Evolutionary conservation across 345 rosid species (phyloP), one percentile per base, ranked within the genome.

Genomic region (Salix suchowensis): DNA sequence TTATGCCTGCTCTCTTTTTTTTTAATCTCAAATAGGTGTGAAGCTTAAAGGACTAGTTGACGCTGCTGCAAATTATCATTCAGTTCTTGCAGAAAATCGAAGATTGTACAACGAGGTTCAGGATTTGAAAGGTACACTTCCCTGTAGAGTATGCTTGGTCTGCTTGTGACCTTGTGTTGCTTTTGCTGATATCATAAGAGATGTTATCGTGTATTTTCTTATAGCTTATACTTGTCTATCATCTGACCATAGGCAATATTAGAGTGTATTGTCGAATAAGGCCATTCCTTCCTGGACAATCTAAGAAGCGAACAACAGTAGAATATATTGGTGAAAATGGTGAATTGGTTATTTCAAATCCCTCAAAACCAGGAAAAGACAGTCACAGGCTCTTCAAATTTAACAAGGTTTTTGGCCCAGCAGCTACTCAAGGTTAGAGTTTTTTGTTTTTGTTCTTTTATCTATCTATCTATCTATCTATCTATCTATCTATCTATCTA

Each of bases 211-310:
- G 11, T 88, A 96, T 85, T 94, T 97, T 76, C 90, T 36, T 39
- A 52, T 40, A 68, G 50, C 71, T 10, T 37, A 23, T 68, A 6
- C 69, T 66, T 36, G 7, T 34, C n/a, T 66, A 7, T 18, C 23
- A 7, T 67, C 21, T 50, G 39, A 19, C 65, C 24, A 67, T 78
- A 96, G 99, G 99, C 82, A 92, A 96, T 82, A 96, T 96, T 73
- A 90, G 99, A 85, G 98, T 96, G 14, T 94, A 96, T 84, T 96
- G 98, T 77, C 91, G 99, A 65, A 90, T 96, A 72, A 87, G 97
- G 72, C 99, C 99, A 67, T 94, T 96, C 81, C 95, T 90, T 76
- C 94, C 90, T 0, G 99, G 94, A 40, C 95, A 96, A 86, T 87
- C 78, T 75, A 87, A 74, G 86, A 92, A 79, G 82, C 95, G 85